Conservation (phyloP, 2,329 filamentous ascomycete genomes). For the Diaporthe helianthi region DNA sequence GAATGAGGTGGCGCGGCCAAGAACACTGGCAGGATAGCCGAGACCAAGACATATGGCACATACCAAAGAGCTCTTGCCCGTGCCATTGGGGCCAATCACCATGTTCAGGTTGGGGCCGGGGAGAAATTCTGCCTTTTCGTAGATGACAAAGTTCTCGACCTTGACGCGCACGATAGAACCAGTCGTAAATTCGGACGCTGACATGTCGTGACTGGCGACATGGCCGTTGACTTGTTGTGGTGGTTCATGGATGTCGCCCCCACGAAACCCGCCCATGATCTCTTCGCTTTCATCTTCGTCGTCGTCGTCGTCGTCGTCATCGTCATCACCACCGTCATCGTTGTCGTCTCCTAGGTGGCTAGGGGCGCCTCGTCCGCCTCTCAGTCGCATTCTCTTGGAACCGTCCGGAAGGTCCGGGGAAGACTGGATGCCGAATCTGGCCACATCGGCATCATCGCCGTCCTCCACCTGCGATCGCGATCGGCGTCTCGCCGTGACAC, state of each 20-base stretch:
- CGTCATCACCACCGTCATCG: slow-evolving; percentile 34
- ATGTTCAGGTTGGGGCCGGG: slow-evolving; percentile 95
- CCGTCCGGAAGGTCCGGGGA: slow-evolving; percentile 40
- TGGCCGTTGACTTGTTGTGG: slow-evolving; percentile 13
- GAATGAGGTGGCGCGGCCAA: slow-evolving; percentile 84
- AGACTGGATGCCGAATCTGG: slow-evolving; percentile 36
- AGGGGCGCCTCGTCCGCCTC: slow-evolving; percentile 36
- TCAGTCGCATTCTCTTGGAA: slow-evolving; percentile 47
- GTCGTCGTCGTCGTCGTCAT: slow-evolving; percentile 26
- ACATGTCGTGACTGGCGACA: slow-evolving; percentile 31
- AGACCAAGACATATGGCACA: slow-evolving; percentile 95
- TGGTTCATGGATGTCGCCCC: slow-evolving; percentile 36
- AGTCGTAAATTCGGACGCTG: slow-evolving; percentile 60
- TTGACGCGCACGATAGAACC: slow-evolving; percentile 90
- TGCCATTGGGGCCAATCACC: slow-evolving; percentile 98
- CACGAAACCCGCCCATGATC: slow-evolving; percentile 30
- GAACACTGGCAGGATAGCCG: slow-evolving; percentile 80
- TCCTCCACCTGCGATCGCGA: slow-evolving; percentile 52
- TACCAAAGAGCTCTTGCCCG: slow-evolving; percentile 95
- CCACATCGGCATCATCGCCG: slow-evolving; percentile 44
- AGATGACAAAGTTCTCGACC: slow-evolving; percentile 91
- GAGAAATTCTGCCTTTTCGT: slow-evolving; percentile 88
- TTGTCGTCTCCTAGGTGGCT: slow-evolving; percentile 34
- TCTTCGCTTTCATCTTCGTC: slow-evolving; percentile 35
- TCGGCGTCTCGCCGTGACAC: slow-evolving; percentile 48